These are phyloP conservation scores for Septoria linicola DNA, from an alignment of 2,329 filamentous ascomycete species.

Conservation along the genomic window DNA sequence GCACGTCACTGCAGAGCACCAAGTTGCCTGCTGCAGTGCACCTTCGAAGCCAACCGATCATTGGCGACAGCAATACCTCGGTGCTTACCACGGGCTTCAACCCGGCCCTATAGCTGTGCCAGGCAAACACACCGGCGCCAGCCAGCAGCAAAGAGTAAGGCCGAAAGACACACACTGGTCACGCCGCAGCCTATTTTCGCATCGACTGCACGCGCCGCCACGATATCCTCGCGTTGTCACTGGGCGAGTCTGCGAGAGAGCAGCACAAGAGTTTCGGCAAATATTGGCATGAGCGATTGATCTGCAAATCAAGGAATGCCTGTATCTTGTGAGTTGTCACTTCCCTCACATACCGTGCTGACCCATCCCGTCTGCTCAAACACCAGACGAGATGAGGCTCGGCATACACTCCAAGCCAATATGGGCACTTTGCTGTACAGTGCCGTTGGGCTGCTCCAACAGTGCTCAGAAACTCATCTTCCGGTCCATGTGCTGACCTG, in stretches of 20 bases:
- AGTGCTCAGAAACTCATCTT: constrained; percentile 11
- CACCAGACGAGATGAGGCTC: not conserved
- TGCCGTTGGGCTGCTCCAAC: constrained; percentile 10
- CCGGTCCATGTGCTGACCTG: constrained; percentile 25
- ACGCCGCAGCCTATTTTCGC: constrained; percentile 4
- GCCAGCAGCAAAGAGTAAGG: constrained; percentile 19
- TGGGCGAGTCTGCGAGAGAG: constrained; percentile 20
- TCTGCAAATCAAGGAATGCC: constrained; percentile 31
- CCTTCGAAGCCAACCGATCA: constrained; percentile 13
- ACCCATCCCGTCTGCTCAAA: not conserved
- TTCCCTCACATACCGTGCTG: constrained; percentile 25
- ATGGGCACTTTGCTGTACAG: constrained; percentile 1
- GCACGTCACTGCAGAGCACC: constrained; percentile 25
- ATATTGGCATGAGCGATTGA: constrained; percentile 25
- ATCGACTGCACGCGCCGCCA: constrained; percentile 10
- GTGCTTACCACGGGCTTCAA: constrained; percentile 12
- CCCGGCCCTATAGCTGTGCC: constrained; percentile 21
- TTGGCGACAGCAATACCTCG: constrained; percentile 19
- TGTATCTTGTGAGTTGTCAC: constrained; percentile 33
- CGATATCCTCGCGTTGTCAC: constrained; percentile 19
- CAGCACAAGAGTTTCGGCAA: constrained; percentile 16
- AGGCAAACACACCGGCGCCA: constrained; percentile 19
- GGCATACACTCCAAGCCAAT: not conserved
- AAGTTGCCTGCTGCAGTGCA: constrained; percentile 25
- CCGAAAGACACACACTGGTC: constrained; percentile 21